phyloP scores from a whole-genome alignment of 768 basidiomycete species.

The Neoboletus magnificus region DNA sequence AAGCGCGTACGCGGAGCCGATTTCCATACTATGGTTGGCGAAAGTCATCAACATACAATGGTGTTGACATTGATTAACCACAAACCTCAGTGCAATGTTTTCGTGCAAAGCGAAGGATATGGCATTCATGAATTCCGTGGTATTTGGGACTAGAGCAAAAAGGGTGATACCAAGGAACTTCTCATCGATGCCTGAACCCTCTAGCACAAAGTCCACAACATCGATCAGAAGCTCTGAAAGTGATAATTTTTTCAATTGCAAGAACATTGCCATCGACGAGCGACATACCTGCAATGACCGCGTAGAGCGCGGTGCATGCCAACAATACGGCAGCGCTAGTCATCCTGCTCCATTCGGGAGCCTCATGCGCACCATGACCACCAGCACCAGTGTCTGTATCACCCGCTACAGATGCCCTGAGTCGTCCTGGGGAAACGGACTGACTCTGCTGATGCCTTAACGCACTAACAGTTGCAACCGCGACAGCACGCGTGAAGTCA shows the following conservation, averaged over 20 bases:
- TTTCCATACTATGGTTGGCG: constrained; percentile 80
- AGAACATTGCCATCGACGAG: not conserved
- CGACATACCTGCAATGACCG: constrained; percentile 85
- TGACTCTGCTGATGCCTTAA: constrained; percentile 75
- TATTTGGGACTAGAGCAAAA: constrained; percentile 97
- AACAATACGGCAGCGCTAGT: constrained; percentile 89
- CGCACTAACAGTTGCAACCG: constrained; percentile 90
- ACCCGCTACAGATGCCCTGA: constrained; percentile 38
- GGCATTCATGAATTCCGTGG: constrained; percentile 99
- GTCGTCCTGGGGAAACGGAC: constrained; percentile 45
- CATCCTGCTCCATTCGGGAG: constrained; percentile 90
- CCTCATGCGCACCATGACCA: constrained; percentile 85
- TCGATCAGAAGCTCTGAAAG: constrained; percentile 84
- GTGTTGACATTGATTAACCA: not conserved
- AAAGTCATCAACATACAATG: constrained; percentile 1
- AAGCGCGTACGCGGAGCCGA: constrained; percentile 97
- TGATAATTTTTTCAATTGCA: not conserved
- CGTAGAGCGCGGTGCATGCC: constrained; percentile 88
- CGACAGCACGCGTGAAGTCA: constrained; percentile 90
- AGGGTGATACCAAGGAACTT: constrained; percentile 96
- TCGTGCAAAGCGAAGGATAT: constrained; percentile 96
- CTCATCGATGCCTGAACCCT: constrained; percentile 91
- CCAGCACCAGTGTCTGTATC: constrained; percentile 45
- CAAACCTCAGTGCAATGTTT: constrained; percentile 92
- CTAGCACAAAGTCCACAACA: constrained; percentile 90